phyloP scores from a whole-genome alignment of 176 grass and related monocot genomes.

The Saccharum officinarum region DNA sequence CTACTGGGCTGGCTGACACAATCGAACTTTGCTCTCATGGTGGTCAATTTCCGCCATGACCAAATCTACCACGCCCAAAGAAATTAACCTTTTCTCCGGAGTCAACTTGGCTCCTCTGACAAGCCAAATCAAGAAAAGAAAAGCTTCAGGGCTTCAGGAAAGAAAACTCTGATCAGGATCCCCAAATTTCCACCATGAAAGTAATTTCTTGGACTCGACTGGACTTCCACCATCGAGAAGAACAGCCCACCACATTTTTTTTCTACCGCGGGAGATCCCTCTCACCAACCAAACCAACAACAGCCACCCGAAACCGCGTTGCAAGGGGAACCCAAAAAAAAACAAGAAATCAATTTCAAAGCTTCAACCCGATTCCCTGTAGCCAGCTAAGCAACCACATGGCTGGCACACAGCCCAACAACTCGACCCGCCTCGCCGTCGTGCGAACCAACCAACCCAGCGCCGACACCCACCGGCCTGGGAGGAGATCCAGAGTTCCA shows the following conservation, averaged over 20 bases:
- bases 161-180: not conserved
- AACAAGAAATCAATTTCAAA: constrained; percentile 3
- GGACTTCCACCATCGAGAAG: not conserved
- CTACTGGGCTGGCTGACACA: not conserved
- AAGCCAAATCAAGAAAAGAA: constrained; percentile 19
- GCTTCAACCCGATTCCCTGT: not conserved
- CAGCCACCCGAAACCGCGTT: constrained; percentile 22
- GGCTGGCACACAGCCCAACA: not conserved
- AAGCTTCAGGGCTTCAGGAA: not conserved
- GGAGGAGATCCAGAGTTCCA: constrained; percentile 61
- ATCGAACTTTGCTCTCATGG: not conserved
- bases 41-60: not conserved
- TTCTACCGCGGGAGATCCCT: constrained; percentile 20
- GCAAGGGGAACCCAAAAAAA: not conserved
- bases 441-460: not conserved
- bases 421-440: not conserved
- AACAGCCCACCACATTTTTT: not conserved
- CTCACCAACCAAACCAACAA: constrained; percentile 32
- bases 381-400: constrained; percentile 23
- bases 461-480: not conserved
- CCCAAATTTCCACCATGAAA: not conserved
- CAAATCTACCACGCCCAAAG: constrained; percentile 23
- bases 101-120: constrained; percentile 14
- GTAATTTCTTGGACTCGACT: constrained; percentile 15
- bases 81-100: not conserved